Evolutionary conservation across 192 early-diverging fungal species (phyloP), one percentile per base, ranked within the genome.

Genomic region (Chytriomyces sp.): DNA sequence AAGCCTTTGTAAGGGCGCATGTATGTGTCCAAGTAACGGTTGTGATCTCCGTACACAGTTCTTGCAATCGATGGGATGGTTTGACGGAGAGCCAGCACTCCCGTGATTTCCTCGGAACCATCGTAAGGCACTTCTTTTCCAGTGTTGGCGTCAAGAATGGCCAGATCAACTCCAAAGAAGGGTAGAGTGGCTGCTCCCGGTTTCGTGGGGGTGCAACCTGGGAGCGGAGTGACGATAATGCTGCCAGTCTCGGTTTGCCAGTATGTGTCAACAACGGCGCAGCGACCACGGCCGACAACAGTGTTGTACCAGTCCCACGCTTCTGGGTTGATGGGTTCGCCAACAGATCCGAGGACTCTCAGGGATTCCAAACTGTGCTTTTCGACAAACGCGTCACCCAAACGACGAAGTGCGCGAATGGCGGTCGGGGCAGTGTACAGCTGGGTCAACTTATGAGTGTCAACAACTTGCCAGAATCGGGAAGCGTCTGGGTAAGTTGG

Each of bases 371-470:
- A 86, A 59, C 94, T 91, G 86, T 93, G 92, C 45, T 87, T 86
- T 64, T 89, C 87, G 43, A 98, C 89, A 83, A 86, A 88, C 7
- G 91, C 82, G 69, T 95, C 90, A 78, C 96, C 96, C 24, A 94
- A 82, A 50, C 95, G 90, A 61, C 95, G 92, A 69, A 98, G 88
- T 20, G 96, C 94, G 61, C 97, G 93, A 79, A 98, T 97, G 67
- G 97, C 97, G 35, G 97, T 98, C 45, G 97, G 97, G 3, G 97
- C 97, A 43, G 97, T 98, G 87, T 98, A 98, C 84, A 98, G 96
- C 81, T 96, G 95, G 45, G 96, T 97, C 80, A 98, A 85, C 84
- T 94, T 93, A 89, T 95, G 94, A 61, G 93, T 91, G 78, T 93
- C 92, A 45, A 97, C 90, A 49, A 81, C 68, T 35, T 84, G 61